These are phyloP conservation scores for Nematocida sp. DNA, from an alignment of 371 early-diverging fungal genomes.

Conservation along the genomic window DNA sequence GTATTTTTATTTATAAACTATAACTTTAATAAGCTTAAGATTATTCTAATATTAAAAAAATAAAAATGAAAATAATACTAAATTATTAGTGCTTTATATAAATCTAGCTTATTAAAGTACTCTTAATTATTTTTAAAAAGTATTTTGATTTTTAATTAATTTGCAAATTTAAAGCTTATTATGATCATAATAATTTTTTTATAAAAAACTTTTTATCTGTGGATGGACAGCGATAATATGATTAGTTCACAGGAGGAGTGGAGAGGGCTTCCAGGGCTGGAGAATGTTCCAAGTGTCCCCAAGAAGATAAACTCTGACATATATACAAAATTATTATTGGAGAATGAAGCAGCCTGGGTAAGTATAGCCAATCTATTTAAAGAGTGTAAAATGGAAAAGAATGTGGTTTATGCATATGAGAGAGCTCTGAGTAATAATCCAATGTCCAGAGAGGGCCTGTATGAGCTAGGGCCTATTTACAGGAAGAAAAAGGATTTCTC, in stretches of 20 bases:
- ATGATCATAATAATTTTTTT: conserved; percentile 38
- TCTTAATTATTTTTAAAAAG: not conserved
- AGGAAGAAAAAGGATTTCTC: not conserved
- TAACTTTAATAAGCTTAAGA: too few species aligned
- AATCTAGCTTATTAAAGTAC: too few species aligned
- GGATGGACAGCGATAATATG: conserved; percentile 47
- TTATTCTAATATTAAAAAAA: too few species aligned
- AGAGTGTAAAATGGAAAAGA: conserved; percentile 37
- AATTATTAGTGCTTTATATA: too few species aligned
- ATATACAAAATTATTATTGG: conserved; percentile 28
- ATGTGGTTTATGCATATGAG: conserved; percentile 25
- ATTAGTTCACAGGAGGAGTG: conserved; percentile 9
- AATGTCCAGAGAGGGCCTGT: conserved; percentile 24
- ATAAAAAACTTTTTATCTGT: conserved; percentile 37
- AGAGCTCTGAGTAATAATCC: conserved; percentile 22
- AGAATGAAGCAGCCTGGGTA: conserved; percentile 32
- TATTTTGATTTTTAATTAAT: not conserved
- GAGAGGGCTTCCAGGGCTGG: conserved; percentile 28
- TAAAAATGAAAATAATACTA: too few species aligned
- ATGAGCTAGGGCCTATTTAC: conserved; percentile 21
- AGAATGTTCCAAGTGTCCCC: conserved; percentile 22
- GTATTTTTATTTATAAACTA: too few species aligned
- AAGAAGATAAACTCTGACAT: not conserved
- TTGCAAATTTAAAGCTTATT: too few species aligned
- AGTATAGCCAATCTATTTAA: conserved; percentile 23